Evolutionary conservation across 1,139 yeast genomes (phyloP).

Genomic region (Scheffersomyces stambukii): DNA sequence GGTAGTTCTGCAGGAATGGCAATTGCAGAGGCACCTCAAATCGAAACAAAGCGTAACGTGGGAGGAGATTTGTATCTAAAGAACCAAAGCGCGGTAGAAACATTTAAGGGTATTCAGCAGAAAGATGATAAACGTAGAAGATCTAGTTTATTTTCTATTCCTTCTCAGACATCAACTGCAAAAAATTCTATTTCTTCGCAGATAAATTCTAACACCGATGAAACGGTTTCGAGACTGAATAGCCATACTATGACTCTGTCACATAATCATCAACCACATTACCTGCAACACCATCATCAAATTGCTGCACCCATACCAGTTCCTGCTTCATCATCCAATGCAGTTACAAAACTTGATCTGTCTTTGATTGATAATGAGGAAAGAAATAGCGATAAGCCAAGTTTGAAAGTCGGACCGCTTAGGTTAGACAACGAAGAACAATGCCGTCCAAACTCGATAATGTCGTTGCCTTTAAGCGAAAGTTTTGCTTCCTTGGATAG

Average conservation of each 20-base stretch:
- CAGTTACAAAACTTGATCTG: conserved; percentile 2
- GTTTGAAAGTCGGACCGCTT: conserved; percentile 15
- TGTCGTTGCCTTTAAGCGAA: conserved; percentile 60
- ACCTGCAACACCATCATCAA: conserved; percentile 4
- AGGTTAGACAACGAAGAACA: conserved; percentile 8
- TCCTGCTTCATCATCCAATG: conserved; percentile 10
- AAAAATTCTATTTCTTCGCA: conserved; percentile 16
- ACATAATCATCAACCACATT: conserved; percentile 1
- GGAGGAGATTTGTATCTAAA: conserved; percentile 53
- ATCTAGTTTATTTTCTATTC: conserved; percentile 27
- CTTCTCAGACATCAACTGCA: conserved; percentile 12
- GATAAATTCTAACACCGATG: conserved; percentile 1
- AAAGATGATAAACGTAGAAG: conserved; percentile 43
- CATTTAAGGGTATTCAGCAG: conserved; percentile 47
- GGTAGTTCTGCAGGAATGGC: conserved; percentile 29
- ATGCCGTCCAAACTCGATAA: too few species aligned
- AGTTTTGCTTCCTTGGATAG: conserved; percentile 79
- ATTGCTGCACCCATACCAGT: conserved; percentile 20
- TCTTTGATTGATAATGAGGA: neutral
- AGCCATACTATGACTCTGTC: too few species aligned
- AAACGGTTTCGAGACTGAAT: too few species aligned
- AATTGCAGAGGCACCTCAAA: conserved; percentile 40
- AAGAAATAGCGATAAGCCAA: conserved; percentile 5
- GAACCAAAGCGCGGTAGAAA: conserved; percentile 46
- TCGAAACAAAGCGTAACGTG: conserved; percentile 49